A percentile compares a stretch with the other conserved stretches of the same genome.
These are phyloP conservation scores for Arabis hirsuta DNA, from an alignment of 345 rosid genomes.

Conservation along the genomic window DNA sequence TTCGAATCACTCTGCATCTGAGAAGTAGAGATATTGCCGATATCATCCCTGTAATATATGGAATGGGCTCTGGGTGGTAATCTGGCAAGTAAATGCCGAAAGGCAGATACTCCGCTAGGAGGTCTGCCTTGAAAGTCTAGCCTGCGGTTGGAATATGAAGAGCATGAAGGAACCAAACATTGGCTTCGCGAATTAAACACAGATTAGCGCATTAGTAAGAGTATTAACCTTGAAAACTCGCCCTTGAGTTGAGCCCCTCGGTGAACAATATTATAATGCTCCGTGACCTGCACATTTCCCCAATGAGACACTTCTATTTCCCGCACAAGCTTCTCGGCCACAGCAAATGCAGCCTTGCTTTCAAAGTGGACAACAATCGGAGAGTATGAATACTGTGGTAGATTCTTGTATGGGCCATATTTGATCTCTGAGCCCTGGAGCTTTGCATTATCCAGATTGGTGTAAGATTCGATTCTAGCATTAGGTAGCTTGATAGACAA, in stretches of 20 bases:
- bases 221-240: conserved; percentile 78
- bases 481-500: conserved; percentile 72
- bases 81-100: conserved; percentile 69
- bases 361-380: conserved; percentile 88
- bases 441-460: conserved; percentile 72
- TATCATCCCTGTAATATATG: conserved; percentile 88
- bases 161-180: conserved; percentile 25
- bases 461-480: conserved; percentile 76
- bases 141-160: conserved; percentile 31
- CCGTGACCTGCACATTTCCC: conserved; percentile 93
- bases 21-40: conserved; percentile 99
- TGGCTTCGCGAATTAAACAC: not conserved
- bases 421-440: conserved; percentile 75
- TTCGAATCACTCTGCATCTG: conserved; percentile 72
- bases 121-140: conserved; percentile 84
- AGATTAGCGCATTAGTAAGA: not conserved
- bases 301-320: conserved; percentile 97
- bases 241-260: conserved; percentile 89
- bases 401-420: conserved; percentile 85
- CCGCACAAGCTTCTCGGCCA: conserved; percentile 73
- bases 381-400: conserved; percentile 62
- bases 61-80: conserved; percentile 97
- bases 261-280: conserved; percentile 76
- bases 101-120: conserved; percentile 72
- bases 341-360: conserved; percentile 80